A percentile compares a stretch with the other conserved stretches of the same genome.
These are phyloP conservation scores for Apium graveolens DNA, from an alignment of 129 eudicot species.

Conservation along the genomic window DNA sequence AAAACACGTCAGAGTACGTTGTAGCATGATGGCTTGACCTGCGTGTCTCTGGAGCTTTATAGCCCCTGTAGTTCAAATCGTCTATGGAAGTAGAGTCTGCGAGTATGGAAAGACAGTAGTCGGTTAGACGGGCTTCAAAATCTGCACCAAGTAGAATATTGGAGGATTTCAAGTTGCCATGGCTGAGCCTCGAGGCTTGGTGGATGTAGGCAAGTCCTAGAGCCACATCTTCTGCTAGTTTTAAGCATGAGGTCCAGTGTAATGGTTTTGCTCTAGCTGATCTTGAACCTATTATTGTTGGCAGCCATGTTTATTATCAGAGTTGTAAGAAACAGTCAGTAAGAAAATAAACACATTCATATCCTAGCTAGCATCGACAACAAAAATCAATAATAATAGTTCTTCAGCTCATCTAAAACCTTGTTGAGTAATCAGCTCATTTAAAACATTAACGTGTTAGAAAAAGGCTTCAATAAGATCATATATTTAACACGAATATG, in stretches of 20 bases:
- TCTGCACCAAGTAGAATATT: conserved; percentile 76
- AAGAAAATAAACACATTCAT: neutral
- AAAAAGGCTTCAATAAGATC: too few relatives aligned
- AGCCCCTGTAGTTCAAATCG: conserved; percentile 41
- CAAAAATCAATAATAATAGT: too few relatives aligned
- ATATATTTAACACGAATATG: too few relatives aligned
- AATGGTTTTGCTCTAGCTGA: conserved; percentile 82
- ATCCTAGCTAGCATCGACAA: neutral
- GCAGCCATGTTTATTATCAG: neutral
- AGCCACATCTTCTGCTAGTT: conserved; percentile 93
- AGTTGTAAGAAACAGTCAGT: neutral
- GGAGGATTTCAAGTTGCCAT: conserved; percentile 85
- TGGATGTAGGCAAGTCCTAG: conserved; percentile 85
- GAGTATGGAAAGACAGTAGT: conserved; percentile 52
- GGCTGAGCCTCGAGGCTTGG: conserved; percentile 69
- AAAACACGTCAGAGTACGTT: conserved; percentile 60
- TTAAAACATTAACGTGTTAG: too few relatives aligned
- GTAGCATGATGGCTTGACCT: conserved; percentile 44
- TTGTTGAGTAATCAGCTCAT: too few relatives aligned
- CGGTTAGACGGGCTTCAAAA: conserved; percentile 87
- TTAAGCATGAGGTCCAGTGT: conserved; percentile 94
- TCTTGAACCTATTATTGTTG: conserved; percentile 53
- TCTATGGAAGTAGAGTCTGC: conserved; percentile 48
- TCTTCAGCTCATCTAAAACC: too few relatives aligned
- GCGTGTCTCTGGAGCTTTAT: conserved; percentile 70